phyloP scores from a whole-genome alignment of 1,284 basidiomycete species.

The Apiotrichum siamense region DNA sequence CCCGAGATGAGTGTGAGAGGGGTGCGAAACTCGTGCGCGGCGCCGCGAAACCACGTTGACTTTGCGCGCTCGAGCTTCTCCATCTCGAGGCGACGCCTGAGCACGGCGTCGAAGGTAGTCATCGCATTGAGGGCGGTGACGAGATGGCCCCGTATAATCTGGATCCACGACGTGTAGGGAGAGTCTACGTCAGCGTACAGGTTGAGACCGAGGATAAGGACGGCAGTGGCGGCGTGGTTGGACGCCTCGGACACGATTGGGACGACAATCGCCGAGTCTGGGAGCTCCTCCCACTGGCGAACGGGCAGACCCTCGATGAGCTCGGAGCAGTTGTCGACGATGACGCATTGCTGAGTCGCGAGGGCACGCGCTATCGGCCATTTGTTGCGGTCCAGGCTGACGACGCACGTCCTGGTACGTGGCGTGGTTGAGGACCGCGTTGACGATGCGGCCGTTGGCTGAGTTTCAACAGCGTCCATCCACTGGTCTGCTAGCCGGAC shows the following conservation, averaged over 20 bases:
- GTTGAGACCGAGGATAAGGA: conserved; percentile 49
- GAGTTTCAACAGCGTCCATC: not conserved
- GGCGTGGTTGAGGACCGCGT: not conserved
- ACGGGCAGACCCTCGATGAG: conserved; percentile 35
- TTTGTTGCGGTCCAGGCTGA: not conserved
- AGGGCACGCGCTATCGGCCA: conserved; percentile 44
- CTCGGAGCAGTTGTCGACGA: conserved; percentile 37
- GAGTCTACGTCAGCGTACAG: conserved; percentile 35
- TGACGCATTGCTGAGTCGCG: conserved; percentile 32
- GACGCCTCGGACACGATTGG: conserved; percentile 1
- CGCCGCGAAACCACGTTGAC: conserved; percentile 27
- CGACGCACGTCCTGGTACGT: not conserved
- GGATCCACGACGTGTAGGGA: conserved; percentile 39
- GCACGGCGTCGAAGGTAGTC: conserved; percentile 41
- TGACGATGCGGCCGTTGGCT: not conserved
- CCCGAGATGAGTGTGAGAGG: conserved; percentile 41
- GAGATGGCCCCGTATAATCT: conserved; percentile 35
- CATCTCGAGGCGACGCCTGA: conserved; percentile 34
- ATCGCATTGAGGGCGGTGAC: conserved; percentile 33
- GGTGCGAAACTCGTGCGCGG: conserved; percentile 45
- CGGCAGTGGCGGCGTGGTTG: conserved; percentile 19
- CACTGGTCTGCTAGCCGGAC: not conserved
- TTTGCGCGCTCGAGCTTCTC: conserved; percentile 27
- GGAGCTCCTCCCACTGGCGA: conserved; percentile 43
- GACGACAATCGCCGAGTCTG: conserved; percentile 15